Conservation (phyloP, 805 yeast species). For the Vanderwaltozyma tropicalis region DNA sequence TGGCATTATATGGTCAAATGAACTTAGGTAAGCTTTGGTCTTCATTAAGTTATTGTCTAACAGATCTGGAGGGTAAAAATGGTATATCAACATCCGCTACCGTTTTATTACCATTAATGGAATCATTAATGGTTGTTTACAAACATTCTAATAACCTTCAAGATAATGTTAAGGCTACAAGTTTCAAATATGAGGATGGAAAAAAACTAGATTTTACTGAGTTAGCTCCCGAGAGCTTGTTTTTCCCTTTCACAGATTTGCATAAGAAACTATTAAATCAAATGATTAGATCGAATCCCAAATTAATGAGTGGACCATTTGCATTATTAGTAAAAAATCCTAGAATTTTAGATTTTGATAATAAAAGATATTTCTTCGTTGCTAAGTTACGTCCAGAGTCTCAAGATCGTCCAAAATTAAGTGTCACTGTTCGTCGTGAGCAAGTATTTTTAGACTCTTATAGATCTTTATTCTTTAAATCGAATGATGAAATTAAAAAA, state of each 20-base stretch:
- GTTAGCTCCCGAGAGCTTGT: conserved; percentile 67
- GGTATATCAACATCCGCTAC: conserved; percentile 60
- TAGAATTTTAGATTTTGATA: conserved; percentile 85
- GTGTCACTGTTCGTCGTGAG: conserved; percentile 69
- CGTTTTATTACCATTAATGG: conserved; percentile 74
- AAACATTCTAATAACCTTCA: conserved; percentile 51
- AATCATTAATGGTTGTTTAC: conserved; percentile 92
- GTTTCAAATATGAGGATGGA: conserved; percentile 46
- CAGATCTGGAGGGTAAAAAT: conserved; percentile 49
- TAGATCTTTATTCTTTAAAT: conserved; percentile 67
- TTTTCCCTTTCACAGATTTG: conserved; percentile 79
- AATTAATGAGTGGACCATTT: conserved; percentile 92
- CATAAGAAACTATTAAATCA: conserved; percentile 81
- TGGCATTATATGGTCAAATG: conserved; percentile 52
- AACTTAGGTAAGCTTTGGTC: conserved; percentile 78
- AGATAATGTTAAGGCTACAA: conserved; percentile 39
- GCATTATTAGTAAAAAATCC: conserved; percentile 82
- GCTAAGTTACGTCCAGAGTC: conserved; percentile 51
- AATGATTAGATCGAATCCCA: conserved; percentile 85
- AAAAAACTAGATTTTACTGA: conserved; percentile 54
- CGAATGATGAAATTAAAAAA: conserved; percentile 59
- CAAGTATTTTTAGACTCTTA: conserved; percentile 89
- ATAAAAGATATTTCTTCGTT: conserved; percentile 77
- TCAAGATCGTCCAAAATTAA: conserved; percentile 37
- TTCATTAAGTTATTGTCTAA: conserved; percentile 63